Percentiles rank a stretch among this genome's conserved stretches.
Conservation (phyloP, 352 stramenopile genomes). For the Pythium apleroticum region DNA sequence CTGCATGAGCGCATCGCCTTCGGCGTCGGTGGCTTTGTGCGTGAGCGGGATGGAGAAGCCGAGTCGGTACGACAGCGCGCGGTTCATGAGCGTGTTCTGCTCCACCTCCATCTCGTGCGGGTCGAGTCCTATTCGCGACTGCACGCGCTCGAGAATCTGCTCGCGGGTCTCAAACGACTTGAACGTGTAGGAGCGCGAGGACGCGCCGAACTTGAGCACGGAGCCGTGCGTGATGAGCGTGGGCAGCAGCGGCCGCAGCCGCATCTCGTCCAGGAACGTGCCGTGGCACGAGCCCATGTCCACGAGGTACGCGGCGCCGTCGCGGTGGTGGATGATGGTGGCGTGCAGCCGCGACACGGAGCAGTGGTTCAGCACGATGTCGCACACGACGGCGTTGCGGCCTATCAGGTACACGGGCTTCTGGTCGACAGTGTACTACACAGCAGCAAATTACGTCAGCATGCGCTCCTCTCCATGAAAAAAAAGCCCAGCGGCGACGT, state of each 20-base stretch:
- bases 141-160: constrained; percentile 66
- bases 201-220: constrained; percentile 73
- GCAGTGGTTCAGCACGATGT: constrained; percentile 82
- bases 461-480: neutral
- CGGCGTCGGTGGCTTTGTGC: constrained; percentile 28
- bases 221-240: constrained; percentile 68
- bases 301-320: constrained; percentile 72
- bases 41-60: constrained; percentile 57
- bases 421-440: constrained; percentile 73
- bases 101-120: constrained; percentile 62
- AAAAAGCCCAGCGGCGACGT: constrained; percentile 14
- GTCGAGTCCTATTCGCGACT: constrained; percentile 48
- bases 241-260: constrained; percentile 56
- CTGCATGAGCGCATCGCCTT: constrained; percentile 44
- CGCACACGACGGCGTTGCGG: constrained; percentile 68
- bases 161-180: constrained; percentile 78
- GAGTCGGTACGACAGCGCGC: constrained; percentile 70
- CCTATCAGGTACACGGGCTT: constrained; percentile 79
- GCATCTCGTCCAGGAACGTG: constrained; percentile 70
- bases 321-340: constrained; percentile 69
- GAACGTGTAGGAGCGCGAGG: constrained; percentile 80
- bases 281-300: constrained; percentile 79
- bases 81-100: constrained; percentile 83
- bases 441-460: constrained; percentile 6
- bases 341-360: constrained; percentile 83